Conservation (phyloP, 495 filamentous ascomycete species). For the Penicillium riverlandense region DNA sequence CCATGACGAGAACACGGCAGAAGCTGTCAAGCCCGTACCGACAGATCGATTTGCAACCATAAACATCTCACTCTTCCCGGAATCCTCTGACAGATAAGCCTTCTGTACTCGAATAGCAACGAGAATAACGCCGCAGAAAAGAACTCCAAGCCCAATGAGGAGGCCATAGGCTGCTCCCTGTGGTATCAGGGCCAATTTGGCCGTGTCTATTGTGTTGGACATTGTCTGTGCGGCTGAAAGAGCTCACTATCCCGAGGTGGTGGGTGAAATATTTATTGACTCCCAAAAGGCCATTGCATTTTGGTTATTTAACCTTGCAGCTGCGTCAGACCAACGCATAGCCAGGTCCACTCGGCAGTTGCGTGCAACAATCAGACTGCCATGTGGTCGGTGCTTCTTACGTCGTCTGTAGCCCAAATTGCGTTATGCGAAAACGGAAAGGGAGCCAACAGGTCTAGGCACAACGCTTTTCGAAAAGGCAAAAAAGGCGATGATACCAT, state of each 20-base stretch:
- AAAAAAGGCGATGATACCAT: too few species aligned
- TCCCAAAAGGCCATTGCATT: slow-evolving; percentile 15
- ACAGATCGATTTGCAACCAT: slow-evolving; percentile 45
- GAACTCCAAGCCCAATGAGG: slow-evolving; percentile 32
- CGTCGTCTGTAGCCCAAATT: slow-evolving; percentile 20
- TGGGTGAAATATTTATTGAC: background rate
- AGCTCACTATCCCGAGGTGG: background rate
- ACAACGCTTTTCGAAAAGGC: too few species aligned
- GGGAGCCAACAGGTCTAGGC: too few species aligned
- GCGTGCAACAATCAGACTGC: background rate
- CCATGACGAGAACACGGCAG: slow-evolving; percentile 41
- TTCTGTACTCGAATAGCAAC: slow-evolving; percentile 35
- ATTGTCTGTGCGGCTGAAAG: slow-evolving; percentile 17
- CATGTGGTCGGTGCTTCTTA: slow-evolving; percentile 13
- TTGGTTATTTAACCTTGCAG: slow-evolving; percentile 1
- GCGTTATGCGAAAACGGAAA: slow-evolving; percentile 14
- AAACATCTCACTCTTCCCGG: slow-evolving; percentile 44
- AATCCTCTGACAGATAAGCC: slow-evolving; percentile 36
- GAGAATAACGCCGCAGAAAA: slow-evolving; percentile 37
- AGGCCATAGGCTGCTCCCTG: slow-evolving; percentile 40
- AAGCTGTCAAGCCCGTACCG: slow-evolving; percentile 41
- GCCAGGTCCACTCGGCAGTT: background rate
- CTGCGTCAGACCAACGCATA: background rate
- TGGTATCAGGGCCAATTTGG: slow-evolving; percentile 20
- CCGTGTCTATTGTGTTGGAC: slow-evolving; percentile 46